Evolutionary conservation across 2,329 filamentous ascomycete genomes (phyloP), one percentile per base, ranked within the genome.

Genomic region (Colletotrichum limetticola): DNA sequence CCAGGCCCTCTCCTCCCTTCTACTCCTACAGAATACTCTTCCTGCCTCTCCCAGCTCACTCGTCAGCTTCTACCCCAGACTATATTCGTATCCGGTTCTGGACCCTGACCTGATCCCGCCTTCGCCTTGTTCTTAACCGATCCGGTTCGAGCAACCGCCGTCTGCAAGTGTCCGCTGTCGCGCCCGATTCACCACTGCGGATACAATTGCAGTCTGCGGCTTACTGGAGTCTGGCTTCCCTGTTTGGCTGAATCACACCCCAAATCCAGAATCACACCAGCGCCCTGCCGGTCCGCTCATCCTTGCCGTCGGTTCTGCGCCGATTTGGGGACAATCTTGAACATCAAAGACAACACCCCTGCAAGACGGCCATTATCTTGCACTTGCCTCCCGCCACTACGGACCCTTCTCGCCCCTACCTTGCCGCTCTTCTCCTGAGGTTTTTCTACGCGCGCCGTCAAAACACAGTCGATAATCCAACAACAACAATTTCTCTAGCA

Each of bases 241-340:
- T 28, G 30, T 57, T 24, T 42, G 62, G 62, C 62, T 42, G 30
- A 37, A 65, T n/a, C 49, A 42, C 56, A 60, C 57, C 60, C 35
- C 28, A n/a, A 46, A 60, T 49, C 42, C 42, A 49, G 19, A 49
- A 49, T 49, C 42, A 49, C 42, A 22, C 24, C 42, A 37, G 12
- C 30, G 53, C 35, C 30, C 30, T 16, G 35, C 37, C 26, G 37
- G 59, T 59, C 46, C 42, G 53, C 46, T 55, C 49, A 66, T 59
- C 58, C 70, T 72, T 72, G 59, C 55, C 32, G 37, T 72, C 70
- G 70, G 59, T 42, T 72, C 70, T 56, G 55, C 66, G 32, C 70
- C 55, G 59, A 58, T 69, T 72, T 70, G 66, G 66, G 70, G 66
- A 60, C 42, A 35, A 37, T 69, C 22, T 53, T 56, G 46, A 35